phyloP scores from a whole-genome alignment of 1,284 basidiomycete genomes.

The Takashimella tepidaria region DNA sequence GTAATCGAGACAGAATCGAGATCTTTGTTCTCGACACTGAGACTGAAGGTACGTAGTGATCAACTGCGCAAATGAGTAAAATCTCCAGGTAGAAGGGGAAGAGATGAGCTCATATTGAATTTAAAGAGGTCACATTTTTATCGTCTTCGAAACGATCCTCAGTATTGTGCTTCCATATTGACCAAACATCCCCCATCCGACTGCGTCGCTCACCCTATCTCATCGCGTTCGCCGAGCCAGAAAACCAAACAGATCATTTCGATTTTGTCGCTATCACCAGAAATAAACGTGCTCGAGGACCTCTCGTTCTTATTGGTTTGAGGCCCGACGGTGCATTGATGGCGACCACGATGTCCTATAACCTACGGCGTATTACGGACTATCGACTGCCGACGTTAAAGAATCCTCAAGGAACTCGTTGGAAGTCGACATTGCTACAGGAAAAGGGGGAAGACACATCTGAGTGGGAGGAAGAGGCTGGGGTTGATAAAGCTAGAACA shows the following conservation, averaged over 20 bases:
- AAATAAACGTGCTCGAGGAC: background rate
- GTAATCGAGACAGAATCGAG: background rate
- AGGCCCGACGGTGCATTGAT: slow-evolving; percentile 6
- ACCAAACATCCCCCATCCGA: slow-evolving; percentile 10
- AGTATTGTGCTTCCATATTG: slow-evolving; percentile 15
- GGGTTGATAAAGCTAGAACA: slow-evolving; percentile 12
- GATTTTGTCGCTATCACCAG: background rate
- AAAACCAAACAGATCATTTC: background rate
- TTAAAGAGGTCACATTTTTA: slow-evolving; percentile 14
- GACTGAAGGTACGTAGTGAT: slow-evolving; percentile 9
- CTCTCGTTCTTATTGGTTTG: slow-evolving; percentile 6
- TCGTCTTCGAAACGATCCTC: slow-evolving; percentile 16
- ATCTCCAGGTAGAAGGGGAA: too few species aligned
- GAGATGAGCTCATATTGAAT: background rate
- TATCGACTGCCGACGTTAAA: background rate
- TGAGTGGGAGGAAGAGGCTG: too few species aligned
- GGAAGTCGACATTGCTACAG: too few species aligned
- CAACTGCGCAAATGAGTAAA: background rate
- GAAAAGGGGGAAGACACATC: background rate
- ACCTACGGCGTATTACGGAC: background rate
- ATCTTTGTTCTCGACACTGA: background rate
- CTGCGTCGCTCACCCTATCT: slow-evolving; percentile 16
- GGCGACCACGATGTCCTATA: background rate
- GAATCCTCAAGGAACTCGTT: background rate
- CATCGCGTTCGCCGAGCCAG: slow-evolving; percentile 1